Evolutionary conservation across 1,284 basidiomycete genomes (phyloP), one percentile per base, ranked within the genome.

Genomic region (Heterobasidion irregulare): DNA sequence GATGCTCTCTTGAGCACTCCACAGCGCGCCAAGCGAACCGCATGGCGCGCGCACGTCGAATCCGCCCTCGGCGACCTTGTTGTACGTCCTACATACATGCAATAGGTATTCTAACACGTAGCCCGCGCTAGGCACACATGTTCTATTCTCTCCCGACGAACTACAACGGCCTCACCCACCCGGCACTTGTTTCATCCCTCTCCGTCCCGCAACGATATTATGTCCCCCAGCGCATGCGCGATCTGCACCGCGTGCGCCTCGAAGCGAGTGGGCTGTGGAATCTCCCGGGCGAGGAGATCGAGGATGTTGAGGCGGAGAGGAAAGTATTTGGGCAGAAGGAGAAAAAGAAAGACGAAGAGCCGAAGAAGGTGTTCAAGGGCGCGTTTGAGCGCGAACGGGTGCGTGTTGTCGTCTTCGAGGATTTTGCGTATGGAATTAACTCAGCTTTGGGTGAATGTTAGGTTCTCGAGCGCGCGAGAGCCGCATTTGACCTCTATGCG

Each of bases 151-250:
- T 80, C 34, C 68, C 77, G 41, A 71, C 72, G 43, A 92, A 92
- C 61, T 91, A 85, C 76, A 69, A 65, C 59, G 70, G 70, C 9
- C 62, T 86, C 52, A 85, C 78, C 2, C 75, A 75, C 50, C 77
- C 76, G 2, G 68, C 75, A 0, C 69, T 90, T 34, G 78, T 75
- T 1, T 74, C 77, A 12, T 68, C 82, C 59, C 79, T 88, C 55
- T 75, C 82, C 13, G 57, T 85, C 2, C 89, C 87, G 1, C 84
- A 86, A 60, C 76, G 80, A 6, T 90, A 89, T 64, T 92, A 85
- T 62, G 77, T 89, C 2, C 84, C 88, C 0, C 64, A 67, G 7
- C 78, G 87, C 15, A 75, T 91, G 47, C 78, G 86, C 33, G 72
- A 77, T 33, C 66, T 74, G 8, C 77, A 84, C 59, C 74, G 69